Conservation (phyloP, 306 rosid genomes). For the Cucurbita ficifolia region DNA sequence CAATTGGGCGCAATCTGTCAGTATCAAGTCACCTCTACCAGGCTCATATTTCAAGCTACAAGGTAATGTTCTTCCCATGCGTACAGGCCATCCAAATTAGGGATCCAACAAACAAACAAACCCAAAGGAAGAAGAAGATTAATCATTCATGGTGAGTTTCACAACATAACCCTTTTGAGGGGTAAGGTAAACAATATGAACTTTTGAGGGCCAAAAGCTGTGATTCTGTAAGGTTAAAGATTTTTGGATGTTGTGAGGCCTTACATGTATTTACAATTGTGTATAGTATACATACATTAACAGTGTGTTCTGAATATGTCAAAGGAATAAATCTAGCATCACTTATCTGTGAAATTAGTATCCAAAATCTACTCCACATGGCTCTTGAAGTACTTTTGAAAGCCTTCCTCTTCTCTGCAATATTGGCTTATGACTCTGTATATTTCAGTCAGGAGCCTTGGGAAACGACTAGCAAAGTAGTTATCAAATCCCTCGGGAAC, state of each 20-base stretch:
- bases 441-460: slow-evolving; percentile 29
- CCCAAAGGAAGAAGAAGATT: neutral
- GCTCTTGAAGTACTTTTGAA: slow-evolving; percentile 18
- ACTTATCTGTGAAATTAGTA: neutral
- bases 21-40: too few relatives aligned
- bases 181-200: neutral
- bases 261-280: slow-evolving; percentile 1
- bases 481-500: slow-evolving; percentile 29
- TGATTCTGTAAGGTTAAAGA: neutral
- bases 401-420: slow-evolving; percentile 22
- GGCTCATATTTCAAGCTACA: too few relatives aligned
- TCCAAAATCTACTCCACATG: neutral
- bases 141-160: too few relatives aligned
- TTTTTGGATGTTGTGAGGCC: neutral
- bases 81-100: neutral
- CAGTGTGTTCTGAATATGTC: neutral
- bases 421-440: slow-evolving; percentile 19
- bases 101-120: neutral
- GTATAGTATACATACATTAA: neutral
- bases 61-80: neutral
- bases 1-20: neutral
- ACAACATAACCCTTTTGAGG: too few relatives aligned
- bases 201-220: neutral
- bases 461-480: slow-evolving; percentile 38
- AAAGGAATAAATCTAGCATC: neutral